Evolutionary conservation across 805 yeast species (phyloP).

Genomic region (Lipomyces starkeyi): DNA sequence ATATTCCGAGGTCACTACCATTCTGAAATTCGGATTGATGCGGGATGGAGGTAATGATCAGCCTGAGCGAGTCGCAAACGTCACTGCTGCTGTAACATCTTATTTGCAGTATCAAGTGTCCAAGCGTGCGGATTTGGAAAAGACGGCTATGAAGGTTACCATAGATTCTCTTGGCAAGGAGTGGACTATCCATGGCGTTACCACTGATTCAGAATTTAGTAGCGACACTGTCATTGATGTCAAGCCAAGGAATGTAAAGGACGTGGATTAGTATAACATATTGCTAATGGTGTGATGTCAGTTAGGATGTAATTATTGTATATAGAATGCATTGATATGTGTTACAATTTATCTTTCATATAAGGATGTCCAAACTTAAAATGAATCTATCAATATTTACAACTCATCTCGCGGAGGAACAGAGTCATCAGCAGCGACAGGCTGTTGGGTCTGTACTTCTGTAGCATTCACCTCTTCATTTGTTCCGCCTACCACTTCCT

Average conservation of each 20-base stretch:
- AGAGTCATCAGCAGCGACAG: slow-evolving; percentile 1
- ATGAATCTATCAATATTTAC: not conserved
- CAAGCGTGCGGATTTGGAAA: slow-evolving; percentile 16
- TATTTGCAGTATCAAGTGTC: slow-evolving; percentile 12
- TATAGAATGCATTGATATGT: not conserved
- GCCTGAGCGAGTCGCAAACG: slow-evolving; percentile 21
- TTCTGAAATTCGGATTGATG: slow-evolving; percentile 24
- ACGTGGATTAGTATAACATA: not conserved
- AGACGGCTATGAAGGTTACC: slow-evolving; percentile 29
- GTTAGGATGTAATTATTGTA: not conserved
- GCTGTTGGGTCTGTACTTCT: not conserved
- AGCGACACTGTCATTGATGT: slow-evolving; percentile 29
- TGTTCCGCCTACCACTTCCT: slow-evolving; percentile 24
- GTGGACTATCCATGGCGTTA: slow-evolving; percentile 29
- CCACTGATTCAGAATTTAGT: slow-evolving; percentile 1
- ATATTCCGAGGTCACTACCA: slow-evolving; percentile 22
- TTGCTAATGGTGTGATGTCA: not conserved
- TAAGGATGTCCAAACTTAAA: not conserved
- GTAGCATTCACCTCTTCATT: slow-evolving; percentile 7
- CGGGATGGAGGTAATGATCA: not conserved
- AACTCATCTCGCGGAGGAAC: slow-evolving; percentile 11
- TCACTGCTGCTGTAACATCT: slow-evolving; percentile 30
- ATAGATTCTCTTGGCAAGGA: slow-evolving; percentile 17
- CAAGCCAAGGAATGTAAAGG: slow-evolving; percentile 18
- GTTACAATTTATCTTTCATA: not conserved